Percentiles rank a stretch among this genome's conserved stretches.
phyloP scores from a whole-genome alignment of 208 protist genomes.

The Chromosphaera perkinsii region DNA sequence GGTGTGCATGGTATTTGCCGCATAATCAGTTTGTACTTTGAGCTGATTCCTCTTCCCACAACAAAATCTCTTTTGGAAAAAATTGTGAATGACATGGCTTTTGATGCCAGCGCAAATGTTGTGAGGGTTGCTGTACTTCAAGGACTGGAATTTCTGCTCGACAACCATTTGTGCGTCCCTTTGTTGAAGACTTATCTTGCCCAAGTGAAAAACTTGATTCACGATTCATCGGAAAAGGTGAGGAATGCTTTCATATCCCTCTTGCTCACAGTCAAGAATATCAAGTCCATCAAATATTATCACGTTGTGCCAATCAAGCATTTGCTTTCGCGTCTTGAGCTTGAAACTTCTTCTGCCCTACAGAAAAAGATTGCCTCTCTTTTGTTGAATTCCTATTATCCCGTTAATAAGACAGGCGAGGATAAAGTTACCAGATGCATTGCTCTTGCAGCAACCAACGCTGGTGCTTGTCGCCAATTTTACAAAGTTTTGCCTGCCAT shows the following conservation, averaged over 20 bases:
- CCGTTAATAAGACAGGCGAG: too few species aligned
- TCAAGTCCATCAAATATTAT: too few species aligned
- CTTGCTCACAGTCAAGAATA: too few species aligned
- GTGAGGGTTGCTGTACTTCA: conserved; percentile 51
- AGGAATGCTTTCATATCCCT: not conserved
- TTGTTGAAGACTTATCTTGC: conserved; percentile 15
- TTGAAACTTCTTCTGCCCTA: too few species aligned
- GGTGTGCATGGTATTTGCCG: conserved; percentile 27
- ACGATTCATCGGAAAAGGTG: conserved; percentile 52
- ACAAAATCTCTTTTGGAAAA: conserved; percentile 33
- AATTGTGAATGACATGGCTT: conserved; percentile 22
- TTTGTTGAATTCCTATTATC: too few species aligned
- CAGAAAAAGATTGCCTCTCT: too few species aligned
- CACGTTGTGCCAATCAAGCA: too few species aligned
- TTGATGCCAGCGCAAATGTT: conserved; percentile 12
- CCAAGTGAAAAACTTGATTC: conserved; percentile 30
- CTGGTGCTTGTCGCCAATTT: too few species aligned
- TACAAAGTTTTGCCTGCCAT: too few species aligned
- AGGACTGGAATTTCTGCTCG: conserved; percentile 49
- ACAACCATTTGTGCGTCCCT: conserved; percentile 45
- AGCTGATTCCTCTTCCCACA: conserved; percentile 49
- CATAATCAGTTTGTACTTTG: conserved; percentile 53
- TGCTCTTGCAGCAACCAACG: too few species aligned
- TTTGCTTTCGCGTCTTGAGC: too few species aligned
- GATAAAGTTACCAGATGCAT: too few species aligned